These are phyloP conservation scores for Pichia deserticola DNA, from an alignment of 805 yeast species.

Conservation along the genomic window DNA sequence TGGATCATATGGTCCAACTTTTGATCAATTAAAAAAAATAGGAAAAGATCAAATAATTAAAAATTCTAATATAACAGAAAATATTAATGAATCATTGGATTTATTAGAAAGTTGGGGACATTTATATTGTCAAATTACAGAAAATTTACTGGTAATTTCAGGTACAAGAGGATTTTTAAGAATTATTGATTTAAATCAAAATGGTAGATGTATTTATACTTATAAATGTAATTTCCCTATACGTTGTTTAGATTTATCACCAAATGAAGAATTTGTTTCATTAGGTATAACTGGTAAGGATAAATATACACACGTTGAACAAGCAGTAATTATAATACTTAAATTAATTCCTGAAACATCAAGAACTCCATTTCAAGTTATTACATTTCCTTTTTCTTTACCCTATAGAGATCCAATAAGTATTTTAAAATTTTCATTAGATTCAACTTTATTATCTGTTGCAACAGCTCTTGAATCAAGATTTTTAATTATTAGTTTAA, in stretches of 20 bases:
- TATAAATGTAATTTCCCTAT: conserved; percentile 69
- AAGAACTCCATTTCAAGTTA: conserved; percentile 11
- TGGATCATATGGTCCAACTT: conserved; percentile 58
- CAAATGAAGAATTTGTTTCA: conserved; percentile 57
- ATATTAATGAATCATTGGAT: conserved; percentile 24
- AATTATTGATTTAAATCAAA: conserved; percentile 48
- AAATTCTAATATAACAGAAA: conserved; percentile 24
- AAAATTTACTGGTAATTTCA: conserved; percentile 53
- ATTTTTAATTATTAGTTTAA: conserved; percentile 64
- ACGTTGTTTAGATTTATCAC: conserved; percentile 67
- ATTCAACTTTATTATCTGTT: conserved; percentile 64
- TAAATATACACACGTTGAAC: conserved; percentile 58
- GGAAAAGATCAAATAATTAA: conserved; percentile 16
- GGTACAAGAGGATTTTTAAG: conserved; percentile 68
- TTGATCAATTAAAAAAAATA: conserved; percentile 31
- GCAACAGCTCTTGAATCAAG: conserved; percentile 74
- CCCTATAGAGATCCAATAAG: conserved; percentile 86
- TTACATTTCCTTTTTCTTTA: conserved; percentile 44
- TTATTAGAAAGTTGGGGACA: conserved; percentile 50
- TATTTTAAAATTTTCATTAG: conserved; percentile 62
- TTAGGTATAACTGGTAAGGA: conserved; percentile 81
- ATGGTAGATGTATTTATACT: conserved; percentile 61
- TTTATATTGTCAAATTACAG: conserved; percentile 51
- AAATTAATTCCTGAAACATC: conserved; percentile 11
- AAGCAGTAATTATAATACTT: conserved; percentile 63